Conservation (phyloP, 306 rosid genomes). For the Sesbania bispinosa region DNA sequence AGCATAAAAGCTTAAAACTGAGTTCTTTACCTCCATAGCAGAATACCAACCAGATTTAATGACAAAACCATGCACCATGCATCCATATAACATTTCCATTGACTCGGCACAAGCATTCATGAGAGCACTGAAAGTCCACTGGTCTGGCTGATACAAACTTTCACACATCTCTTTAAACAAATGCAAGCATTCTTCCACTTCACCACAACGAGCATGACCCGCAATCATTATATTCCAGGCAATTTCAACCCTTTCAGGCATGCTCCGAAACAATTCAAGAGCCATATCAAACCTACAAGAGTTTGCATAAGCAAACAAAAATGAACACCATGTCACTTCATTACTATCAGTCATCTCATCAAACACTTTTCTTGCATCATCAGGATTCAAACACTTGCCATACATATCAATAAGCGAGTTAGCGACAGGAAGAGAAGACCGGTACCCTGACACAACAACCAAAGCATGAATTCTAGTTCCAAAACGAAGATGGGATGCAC, state of each 20-base stretch:
- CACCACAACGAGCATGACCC: constrained; percentile 51
- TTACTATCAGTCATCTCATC: constrained; percentile 50
- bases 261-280: constrained; percentile 38
- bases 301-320: constrained; percentile 61
- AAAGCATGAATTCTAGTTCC: constrained; percentile 58
- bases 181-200: constrained; percentile 46
- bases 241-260: constrained; percentile 62
- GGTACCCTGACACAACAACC: constrained; percentile 49
- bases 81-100: constrained; percentile 41
- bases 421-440: constrained; percentile 45
- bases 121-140: constrained; percentile 75
- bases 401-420: constrained; percentile 74
- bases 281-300: constrained; percentile 42
- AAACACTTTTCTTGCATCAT: constrained; percentile 57
- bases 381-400: constrained; percentile 63
- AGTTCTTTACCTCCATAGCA: constrained; percentile 61
- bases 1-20: constrained; percentile 65
- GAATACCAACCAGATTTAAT: constrained; percentile 70
- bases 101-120: constrained; percentile 60
- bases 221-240: constrained; percentile 77
- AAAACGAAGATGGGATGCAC: constrained; percentile 24
- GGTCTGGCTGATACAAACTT: constrained; percentile 50
- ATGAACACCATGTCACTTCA: constrained; percentile 73
- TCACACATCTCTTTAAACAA: constrained; percentile 60
- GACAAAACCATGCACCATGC: constrained; percentile 56